Conservation (phyloP, 139 green algal species). For the Coelastrella sp. region DNA sequence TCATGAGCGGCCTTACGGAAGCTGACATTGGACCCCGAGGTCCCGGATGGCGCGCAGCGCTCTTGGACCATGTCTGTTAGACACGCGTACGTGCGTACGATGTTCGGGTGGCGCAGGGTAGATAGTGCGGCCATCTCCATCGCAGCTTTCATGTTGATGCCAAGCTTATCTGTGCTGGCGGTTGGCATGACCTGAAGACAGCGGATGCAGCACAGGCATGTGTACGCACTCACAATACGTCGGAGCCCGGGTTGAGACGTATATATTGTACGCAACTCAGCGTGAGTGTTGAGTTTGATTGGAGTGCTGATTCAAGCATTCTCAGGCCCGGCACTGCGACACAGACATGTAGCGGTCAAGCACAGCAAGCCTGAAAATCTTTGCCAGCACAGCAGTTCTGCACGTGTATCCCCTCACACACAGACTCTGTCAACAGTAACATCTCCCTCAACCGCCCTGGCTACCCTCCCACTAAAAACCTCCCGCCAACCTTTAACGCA, state of each 20-base stretch:
- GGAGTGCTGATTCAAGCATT: neutral
- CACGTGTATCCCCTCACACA: too few relatives aligned
- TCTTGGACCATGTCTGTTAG: conserved; percentile 42
- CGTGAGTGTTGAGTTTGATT: neutral
- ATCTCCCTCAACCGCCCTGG: neutral
- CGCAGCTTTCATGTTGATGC: conserved; percentile 20
- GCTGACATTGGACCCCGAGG: neutral
- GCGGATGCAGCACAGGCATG: neutral
- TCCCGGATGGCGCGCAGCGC: neutral
- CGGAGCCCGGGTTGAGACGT: too few relatives aligned
- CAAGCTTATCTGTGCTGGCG: neutral
- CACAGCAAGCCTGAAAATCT: too few relatives aligned
- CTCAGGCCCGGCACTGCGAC: neutral
- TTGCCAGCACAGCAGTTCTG: too few relatives aligned
- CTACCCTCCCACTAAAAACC: neutral
- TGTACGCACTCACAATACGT: neutral
- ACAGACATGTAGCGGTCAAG: too few relatives aligned
- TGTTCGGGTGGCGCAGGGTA: conserved; percentile 37
- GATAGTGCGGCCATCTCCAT: conserved; percentile 38
- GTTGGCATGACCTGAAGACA: conserved; percentile 9
- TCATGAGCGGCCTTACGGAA: neutral
- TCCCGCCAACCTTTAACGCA: neutral
- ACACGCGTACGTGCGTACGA: conserved; percentile 23
- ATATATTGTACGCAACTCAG: neutral
- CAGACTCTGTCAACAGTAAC: too few relatives aligned